Conservation (phyloP, 1,284 basidiomycete genomes). For the Melampsora larici-populina region DNA sequence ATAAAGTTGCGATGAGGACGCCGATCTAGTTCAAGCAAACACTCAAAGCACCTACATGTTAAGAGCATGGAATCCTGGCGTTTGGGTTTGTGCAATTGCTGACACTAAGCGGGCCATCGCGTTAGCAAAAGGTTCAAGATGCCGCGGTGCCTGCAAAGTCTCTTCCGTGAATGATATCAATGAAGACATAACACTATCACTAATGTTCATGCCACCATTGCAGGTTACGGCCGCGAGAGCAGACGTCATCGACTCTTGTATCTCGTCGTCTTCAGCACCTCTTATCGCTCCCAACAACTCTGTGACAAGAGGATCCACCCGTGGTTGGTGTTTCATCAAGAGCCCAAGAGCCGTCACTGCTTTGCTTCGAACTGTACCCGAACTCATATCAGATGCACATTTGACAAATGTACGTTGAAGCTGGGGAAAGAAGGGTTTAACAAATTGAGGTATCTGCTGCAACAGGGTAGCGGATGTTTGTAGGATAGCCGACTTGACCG, state of each 20-base stretch:
- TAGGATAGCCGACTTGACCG: constrained; percentile 83
- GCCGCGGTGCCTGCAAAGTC: constrained; percentile 21
- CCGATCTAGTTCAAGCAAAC: neutral
- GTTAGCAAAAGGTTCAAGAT: constrained; percentile 33
- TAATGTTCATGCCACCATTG: constrained; percentile 35
- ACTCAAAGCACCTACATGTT: neutral
- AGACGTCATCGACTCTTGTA: constrained; percentile 28
- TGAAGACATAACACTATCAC: constrained; percentile 22
- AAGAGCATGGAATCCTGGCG: constrained; percentile 12
- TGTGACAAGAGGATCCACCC: constrained; percentile 62
- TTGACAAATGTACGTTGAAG: constrained; percentile 96
- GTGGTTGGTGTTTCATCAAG: constrained; percentile 85
- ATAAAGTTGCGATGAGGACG: neutral
- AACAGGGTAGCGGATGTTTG: constrained; percentile 77
- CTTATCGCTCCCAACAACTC: constrained; percentile 23
- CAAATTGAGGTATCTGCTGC: constrained; percentile 73
- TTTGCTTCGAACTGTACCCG: constrained; percentile 72
- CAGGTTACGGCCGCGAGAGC: constrained; percentile 26
- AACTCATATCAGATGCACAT: constrained; percentile 76
- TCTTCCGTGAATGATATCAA: constrained; percentile 32
- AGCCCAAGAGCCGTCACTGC: constrained; percentile 81
- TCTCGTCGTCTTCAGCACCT: constrained; percentile 23
- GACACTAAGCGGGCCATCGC: constrained; percentile 20
- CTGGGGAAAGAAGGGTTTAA: constrained; percentile 98
- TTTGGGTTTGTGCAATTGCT: constrained; percentile 13